Evolutionary conservation across 495 filamentous ascomycete genomes (phyloP), one percentile per base, ranked within the genome.

Genomic region (Aspergillus steynii): DNA sequence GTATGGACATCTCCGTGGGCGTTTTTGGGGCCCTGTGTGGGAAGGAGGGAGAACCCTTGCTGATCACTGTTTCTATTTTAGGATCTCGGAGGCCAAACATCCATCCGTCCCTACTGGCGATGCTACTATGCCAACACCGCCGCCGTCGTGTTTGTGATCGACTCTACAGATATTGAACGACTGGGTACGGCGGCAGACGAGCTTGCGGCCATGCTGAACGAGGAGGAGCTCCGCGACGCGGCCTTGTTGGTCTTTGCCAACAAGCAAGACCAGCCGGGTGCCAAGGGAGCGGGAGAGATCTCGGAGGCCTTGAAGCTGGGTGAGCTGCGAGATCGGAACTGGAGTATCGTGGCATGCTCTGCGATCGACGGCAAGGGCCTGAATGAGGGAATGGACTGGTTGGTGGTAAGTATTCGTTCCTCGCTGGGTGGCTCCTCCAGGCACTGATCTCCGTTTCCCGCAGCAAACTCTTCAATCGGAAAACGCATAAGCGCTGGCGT

Each of bases 71-170:
- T 50, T 49, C 28, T 37, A 34, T 57, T 56, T 32, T 63, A 92
- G 89, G 94, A 98, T 83, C 85, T 98, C 29, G 94, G 92, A 65
- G 96, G 95, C 28, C 95, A 98, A 83, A 98, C 95, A 14, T 92
- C 89, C 56, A 98, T 99, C 70, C 87, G 95, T 64, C 95, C 95
- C 9, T 99, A 98, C 79, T 99, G 95, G 95, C 86, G 95, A 67
- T 98, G 96, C 76, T 99, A 99, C 83, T 99, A 98, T 72, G 93
- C 95, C 68, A 97, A 98, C 79, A 99, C 96, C 2, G 95, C 96
- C n/a, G 95, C 95, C 14, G 96, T 99, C 60, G 90, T 99, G 65
- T 99, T 99, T 77, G 95, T 99, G 58, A 94, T 99, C 68, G 95
- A 99, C 71, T 93, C 90, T 50, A 98, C 95, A 60, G 95, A 99